A percentile compares a stretch with the other conserved stretches of the same genome.
Evolutionary conservation across 495 filamentous ascomycete genomes (phyloP).

Genomic region (Collariella sp.): DNA sequence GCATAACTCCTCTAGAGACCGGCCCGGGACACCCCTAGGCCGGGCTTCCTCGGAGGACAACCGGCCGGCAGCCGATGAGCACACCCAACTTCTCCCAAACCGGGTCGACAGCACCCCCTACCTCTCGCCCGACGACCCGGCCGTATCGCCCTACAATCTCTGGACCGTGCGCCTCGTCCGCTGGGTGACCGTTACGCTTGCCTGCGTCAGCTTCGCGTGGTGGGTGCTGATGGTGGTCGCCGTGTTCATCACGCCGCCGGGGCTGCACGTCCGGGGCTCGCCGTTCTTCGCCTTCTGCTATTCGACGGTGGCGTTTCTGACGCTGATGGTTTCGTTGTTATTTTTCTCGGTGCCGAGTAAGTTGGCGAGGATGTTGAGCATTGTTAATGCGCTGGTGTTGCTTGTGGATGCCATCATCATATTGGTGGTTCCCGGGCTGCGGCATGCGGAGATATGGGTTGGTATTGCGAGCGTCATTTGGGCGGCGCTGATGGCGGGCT

Average conservation of each 20-base stretch:
- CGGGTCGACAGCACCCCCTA: conserved; percentile 47
- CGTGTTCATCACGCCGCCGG: conserved; percentile 79
- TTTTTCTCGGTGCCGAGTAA: conserved; percentile 82
- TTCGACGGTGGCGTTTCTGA: conserved; percentile 60
- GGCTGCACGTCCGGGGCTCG: conserved; percentile 74
- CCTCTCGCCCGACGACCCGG: conserved; percentile 89
- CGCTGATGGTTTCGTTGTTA: conserved; percentile 65
- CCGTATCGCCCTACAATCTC: conserved; percentile 93
- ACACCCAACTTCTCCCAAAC: conserved; percentile 63
- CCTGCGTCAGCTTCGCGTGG: conserved; percentile 71
- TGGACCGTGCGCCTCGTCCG: conserved; percentile 76
- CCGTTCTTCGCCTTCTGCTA: conserved; percentile 86
- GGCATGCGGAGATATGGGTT: conserved; percentile 81
- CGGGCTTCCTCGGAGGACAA: conserved; percentile 9
- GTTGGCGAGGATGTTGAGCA: conserved; percentile 58
- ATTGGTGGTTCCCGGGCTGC: conserved; percentile 56
- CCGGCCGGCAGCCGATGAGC: conserved; percentile 55
- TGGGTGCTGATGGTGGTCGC: conserved; percentile 81
- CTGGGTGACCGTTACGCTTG: conserved; percentile 62
- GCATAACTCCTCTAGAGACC: background rate
- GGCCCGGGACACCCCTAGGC: background rate
- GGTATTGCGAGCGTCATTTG: conserved; percentile 79
- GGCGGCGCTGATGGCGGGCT: conserved; percentile 39
- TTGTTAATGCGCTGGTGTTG: conserved; percentile 61
- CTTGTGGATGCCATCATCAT: conserved; percentile 73